Percentiles rank a stretch among this genome's conserved stretches.
Evolutionary conservation across 2,329 filamentous ascomycete genomes (phyloP).

Genomic region (Colletotrichum brevisporum): DNA sequence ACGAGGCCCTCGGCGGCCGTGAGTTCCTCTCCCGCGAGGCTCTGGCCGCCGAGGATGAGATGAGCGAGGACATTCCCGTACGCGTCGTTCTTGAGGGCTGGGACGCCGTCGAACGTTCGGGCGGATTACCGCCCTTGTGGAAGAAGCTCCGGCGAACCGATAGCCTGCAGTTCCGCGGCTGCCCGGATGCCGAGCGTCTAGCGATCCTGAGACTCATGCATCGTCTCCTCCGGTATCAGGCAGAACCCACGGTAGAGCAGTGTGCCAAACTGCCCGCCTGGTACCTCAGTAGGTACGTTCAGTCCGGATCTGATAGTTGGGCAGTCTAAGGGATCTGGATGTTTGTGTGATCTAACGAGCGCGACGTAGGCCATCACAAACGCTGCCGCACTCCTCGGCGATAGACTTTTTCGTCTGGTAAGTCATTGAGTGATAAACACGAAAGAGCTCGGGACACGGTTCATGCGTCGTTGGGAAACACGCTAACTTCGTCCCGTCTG

Average conservation of each 20-base stretch:
- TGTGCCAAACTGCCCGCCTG: conserved; percentile 44
- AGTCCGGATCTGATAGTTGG: neutral
- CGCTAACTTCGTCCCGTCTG: neutral
- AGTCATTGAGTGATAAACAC: neutral
- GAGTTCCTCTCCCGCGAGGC: conserved; percentile 27
- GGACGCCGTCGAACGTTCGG: conserved; percentile 45
- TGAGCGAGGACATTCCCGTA: conserved; percentile 45
- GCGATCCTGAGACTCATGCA: conserved; percentile 45
- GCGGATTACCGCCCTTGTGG: conserved; percentile 45
- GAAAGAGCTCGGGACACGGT: neutral
- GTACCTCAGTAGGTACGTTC: conserved; percentile 45
- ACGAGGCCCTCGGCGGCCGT: conserved; percentile 40
- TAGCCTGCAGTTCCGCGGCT: conserved; percentile 43
- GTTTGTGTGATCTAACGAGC: neutral
- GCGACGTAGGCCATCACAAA: conserved; percentile 45
- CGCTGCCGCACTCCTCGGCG: conserved; percentile 46
- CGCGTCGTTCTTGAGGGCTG: conserved; percentile 46
- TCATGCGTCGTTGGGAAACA: neutral
- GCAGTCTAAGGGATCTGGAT: no score
- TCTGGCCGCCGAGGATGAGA: conserved; percentile 40
- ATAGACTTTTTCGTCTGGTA: conserved; percentile 51
- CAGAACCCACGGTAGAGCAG: conserved; percentile 43
- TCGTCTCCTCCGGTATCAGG: conserved; percentile 45
- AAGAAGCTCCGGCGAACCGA: conserved; percentile 44
- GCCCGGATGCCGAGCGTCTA: conserved; percentile 42